These are phyloP conservation scores for Leccinum fuscescens DNA, from an alignment of 1,284 basidiomycete species.

Conservation along the genomic window DNA sequence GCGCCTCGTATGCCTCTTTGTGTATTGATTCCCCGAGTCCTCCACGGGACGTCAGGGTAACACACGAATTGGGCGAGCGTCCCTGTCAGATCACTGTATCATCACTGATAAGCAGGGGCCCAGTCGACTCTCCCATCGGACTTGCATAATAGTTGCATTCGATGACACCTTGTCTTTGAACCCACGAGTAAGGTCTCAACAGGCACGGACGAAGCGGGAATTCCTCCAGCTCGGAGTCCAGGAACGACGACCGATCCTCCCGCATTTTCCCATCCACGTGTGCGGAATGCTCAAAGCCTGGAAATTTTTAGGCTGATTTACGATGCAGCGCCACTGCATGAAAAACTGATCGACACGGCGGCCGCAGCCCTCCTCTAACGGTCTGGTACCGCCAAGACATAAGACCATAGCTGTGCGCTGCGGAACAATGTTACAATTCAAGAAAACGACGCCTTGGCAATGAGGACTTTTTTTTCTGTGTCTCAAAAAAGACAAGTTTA, in stretches of 20 bases:
- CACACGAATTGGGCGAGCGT: background rate
- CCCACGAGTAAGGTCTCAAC: background rate
- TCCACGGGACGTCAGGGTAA: background rate
- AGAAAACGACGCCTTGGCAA: background rate
- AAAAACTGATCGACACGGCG: background rate
- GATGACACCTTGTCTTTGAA: background rate
- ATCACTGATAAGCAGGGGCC: background rate
- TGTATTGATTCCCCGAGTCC: background rate
- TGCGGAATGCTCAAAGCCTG: background rate
- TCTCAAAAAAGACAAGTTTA: background rate
- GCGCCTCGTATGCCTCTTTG: background rate
- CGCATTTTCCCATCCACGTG: background rate
- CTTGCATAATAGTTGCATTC: background rate
- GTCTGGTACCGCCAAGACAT: background rate
- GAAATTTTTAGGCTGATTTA: background rate
- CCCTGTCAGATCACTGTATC: background rate
- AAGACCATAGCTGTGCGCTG: background rate
- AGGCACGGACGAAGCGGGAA: background rate
- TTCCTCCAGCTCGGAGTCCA: background rate
- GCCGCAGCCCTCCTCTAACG: background rate
- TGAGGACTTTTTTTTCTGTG: background rate
- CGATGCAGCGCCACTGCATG: background rate
- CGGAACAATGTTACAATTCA: background rate
- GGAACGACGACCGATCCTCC: background rate
- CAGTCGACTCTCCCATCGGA: background rate